Evolutionary conservation across 805 yeast species (phyloP).

Genomic region (Barnettozyma botsteinii): DNA sequence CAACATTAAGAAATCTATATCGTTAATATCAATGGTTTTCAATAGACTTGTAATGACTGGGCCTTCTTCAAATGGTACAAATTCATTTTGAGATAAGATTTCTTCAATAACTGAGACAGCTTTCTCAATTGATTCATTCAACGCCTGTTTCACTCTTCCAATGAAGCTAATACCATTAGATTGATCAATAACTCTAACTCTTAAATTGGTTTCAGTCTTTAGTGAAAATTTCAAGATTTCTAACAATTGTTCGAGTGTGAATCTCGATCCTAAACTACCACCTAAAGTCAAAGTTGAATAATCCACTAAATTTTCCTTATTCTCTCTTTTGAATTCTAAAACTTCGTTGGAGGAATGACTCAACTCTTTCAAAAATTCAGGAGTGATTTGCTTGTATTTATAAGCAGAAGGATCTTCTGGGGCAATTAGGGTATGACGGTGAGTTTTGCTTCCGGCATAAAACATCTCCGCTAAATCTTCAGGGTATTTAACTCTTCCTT

Average conservation of each 20-base stretch:
- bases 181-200: conserved; percentile 34
- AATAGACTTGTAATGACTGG: conserved; percentile 20
- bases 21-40: conserved; percentile 29
- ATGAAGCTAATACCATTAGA: conserved; percentile 15
- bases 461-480: conserved; percentile 34
- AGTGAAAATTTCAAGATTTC: conserved; percentile 28
- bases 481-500: conserved; percentile 21
- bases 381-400: conserved; percentile 25
- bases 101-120: conserved; percentile 13
- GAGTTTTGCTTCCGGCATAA: conserved; percentile 34
- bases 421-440: conserved; percentile 44
- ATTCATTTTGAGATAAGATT: conserved; percentile 10
- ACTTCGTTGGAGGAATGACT: conserved; percentile 13
- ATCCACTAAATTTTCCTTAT: conserved; percentile 15
- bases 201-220: conserved; percentile 27
- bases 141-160: conserved; percentile 17
- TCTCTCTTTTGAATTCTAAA: conserved; percentile 18
- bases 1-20: conserved; percentile 37
- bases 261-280: conserved; percentile 45
- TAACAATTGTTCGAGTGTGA: conserved; percentile 39
- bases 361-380: conserved; percentile 11
- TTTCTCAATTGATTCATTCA: conserved; percentile 13
- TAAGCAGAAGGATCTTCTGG: conserved; percentile 39
- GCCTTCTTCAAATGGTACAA: conserved; percentile 11
- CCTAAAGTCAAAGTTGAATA: conserved; percentile 45